Conservation (phyloP, 805 yeast species). For the Debaryomyces hansenii region DNA sequence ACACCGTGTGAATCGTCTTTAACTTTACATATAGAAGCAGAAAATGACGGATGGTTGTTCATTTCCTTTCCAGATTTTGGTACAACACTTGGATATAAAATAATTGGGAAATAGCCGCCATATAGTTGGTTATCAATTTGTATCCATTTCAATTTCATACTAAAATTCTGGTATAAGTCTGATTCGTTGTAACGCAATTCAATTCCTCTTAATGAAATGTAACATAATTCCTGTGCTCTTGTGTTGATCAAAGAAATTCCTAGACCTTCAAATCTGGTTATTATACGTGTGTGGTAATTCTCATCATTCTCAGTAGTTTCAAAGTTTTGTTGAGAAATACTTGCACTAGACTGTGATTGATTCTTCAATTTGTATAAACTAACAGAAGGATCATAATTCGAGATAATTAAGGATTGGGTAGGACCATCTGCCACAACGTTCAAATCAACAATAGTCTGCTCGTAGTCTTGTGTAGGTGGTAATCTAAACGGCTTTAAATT, state of each 20-base stretch:
- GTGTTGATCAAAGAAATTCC: conserved; percentile 83
- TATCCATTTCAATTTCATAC: conserved; percentile 87
- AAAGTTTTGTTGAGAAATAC: conserved; percentile 45
- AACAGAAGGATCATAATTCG: conserved; percentile 75
- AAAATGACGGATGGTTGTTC: conserved; percentile 86
- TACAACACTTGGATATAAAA: conserved; percentile 85
- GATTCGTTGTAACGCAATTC: conserved; percentile 82
- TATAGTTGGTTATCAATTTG: conserved; percentile 91
- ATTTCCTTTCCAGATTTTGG: conserved; percentile 83
- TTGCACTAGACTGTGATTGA: conserved; percentile 28
- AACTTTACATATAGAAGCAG: conserved; percentile 79
- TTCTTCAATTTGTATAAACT: conserved; percentile 66
- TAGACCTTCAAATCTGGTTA: conserved; percentile 74
- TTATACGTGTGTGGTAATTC: conserved; percentile 50
- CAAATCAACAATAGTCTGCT: conserved; percentile 65
- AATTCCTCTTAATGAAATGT: conserved; percentile 77
- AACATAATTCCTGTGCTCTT: conserved; percentile 73
- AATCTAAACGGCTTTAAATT: conserved; percentile 82
- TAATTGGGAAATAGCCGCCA: conserved; percentile 85
- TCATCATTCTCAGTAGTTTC: conserved; percentile 57
- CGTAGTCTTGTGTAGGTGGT: conserved; percentile 45
- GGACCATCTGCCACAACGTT: conserved; percentile 97
- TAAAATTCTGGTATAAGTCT: conserved; percentile 75
- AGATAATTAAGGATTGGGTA: conserved; percentile 79
- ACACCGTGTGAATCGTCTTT: conserved; percentile 93